Percentiles rank a stretch among this genome's conserved stretches.
Conservation (phyloP, 139 green algal species). For the Chlamydomonas sphaeroides region DNA sequence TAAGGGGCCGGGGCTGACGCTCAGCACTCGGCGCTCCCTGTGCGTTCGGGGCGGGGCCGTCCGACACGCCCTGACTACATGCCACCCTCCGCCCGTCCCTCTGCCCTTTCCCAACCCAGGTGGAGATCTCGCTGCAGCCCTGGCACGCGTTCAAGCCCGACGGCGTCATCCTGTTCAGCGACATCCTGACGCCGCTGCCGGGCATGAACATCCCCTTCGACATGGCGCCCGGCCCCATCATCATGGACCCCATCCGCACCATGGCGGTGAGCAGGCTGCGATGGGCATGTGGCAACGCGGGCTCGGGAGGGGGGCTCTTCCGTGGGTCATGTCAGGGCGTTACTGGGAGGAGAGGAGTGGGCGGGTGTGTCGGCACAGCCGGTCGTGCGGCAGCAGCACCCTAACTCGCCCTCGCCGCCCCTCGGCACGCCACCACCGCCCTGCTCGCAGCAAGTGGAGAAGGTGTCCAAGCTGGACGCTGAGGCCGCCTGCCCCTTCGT, state of each 20-base stretch:
- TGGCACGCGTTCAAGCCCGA: constrained; percentile 94
- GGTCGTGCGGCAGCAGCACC: too few species aligned
- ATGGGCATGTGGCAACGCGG: too few species aligned
- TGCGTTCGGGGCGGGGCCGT: too few species aligned
- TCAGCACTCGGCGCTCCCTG: too few species aligned
- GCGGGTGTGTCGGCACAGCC: too few species aligned
- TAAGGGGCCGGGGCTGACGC: too few species aligned
- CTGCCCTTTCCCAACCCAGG: too few species aligned
- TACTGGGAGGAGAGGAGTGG: neutral
- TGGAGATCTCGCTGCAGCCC: constrained; percentile 93
- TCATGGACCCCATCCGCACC: constrained; percentile 89
- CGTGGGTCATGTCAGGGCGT: too few species aligned
- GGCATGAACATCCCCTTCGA: constrained; percentile 97
- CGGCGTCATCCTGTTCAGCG: constrained; percentile 95
- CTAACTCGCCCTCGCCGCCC: too few species aligned
- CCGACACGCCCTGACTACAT: too few species aligned
- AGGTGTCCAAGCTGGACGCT: constrained; percentile 77
- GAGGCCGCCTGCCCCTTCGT: constrained; percentile 84
- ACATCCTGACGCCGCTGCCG: constrained; percentile 94
- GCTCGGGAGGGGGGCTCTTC: too few species aligned
- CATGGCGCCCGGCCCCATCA: constrained; percentile 87
- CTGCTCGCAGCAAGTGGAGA: constrained; percentile 76
- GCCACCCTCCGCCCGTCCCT: too few species aligned
- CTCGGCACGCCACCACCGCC: neutral
- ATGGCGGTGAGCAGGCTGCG: constrained; percentile 71